Percentiles rank a stretch among this genome's conserved stretches.
Conservation (phyloP, 768 basidiomycete species). For the Polyporus arcularius region DNA sequence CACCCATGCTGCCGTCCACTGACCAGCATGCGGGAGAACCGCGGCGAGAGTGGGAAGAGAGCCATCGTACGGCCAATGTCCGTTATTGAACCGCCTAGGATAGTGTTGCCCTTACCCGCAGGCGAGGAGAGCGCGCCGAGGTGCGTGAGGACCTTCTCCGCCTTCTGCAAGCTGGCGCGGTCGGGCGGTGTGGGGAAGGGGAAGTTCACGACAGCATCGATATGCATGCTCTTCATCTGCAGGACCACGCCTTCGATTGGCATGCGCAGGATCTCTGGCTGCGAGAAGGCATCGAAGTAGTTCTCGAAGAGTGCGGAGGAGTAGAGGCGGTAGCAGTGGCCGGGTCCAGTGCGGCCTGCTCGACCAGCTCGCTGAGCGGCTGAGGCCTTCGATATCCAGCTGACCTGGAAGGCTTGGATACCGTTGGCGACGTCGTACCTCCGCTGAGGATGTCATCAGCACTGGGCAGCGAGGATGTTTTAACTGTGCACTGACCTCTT, state of each 20-base stretch:
- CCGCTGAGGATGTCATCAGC: constrained; percentile 48
- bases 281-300: constrained; percentile 83
- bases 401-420: constrained; percentile 89
- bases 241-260: constrained; percentile 96
- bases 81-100: constrained; percentile 69
- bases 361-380: constrained; percentile 94
- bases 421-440: constrained; percentile 79
- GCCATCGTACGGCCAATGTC: constrained; percentile 92
- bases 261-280: constrained; percentile 92
- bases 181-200: constrained; percentile 98
- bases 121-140: constrained; percentile 72
- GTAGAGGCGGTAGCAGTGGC: constrained; percentile 97
- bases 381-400: constrained; percentile 95
- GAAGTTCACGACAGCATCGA: constrained; percentile 94
- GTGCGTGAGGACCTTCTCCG: constrained; percentile 77
- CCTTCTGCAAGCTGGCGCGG: constrained; percentile 67
- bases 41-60: constrained; percentile 88
- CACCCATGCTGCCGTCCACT: constrained; percentile 85
- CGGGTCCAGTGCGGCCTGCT: constrained; percentile 96
- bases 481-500: constrained; percentile 61
- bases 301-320: constrained; percentile 94
- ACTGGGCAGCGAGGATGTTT: not conserved
- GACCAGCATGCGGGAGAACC: constrained; percentile 95
- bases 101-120: constrained; percentile 17
- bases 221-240: constrained; percentile 99